Base-by-base conservation (phyloP, 1,284 basidiomycete species). In the Volvariella surrecta region DNA sequence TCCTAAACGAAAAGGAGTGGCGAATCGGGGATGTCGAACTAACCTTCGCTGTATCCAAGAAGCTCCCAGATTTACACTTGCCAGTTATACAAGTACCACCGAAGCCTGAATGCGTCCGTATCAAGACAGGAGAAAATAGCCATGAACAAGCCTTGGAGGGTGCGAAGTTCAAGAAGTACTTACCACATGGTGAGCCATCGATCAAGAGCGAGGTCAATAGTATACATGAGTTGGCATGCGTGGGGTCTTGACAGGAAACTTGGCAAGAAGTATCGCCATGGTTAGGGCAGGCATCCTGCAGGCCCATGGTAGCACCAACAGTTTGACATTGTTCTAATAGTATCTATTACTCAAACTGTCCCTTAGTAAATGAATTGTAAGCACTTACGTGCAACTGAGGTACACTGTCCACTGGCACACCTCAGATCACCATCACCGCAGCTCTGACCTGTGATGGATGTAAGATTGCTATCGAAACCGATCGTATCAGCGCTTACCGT, bases 101-200 rank as follows among this genome's bases (percentile, higher is more conserved):
- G 54, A 78, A 87, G 8, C 82, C 79, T 82, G 41, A 21, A 37
- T 35, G 34, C 30, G 30, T 41, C 13, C 32, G 24, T 28, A 35
- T 40, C n/a, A 40, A 28, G 41, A 37, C 48, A 44, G 18, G 44
- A 41, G 17, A 20, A 45, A n/a, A n/a, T 39, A n/a, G 13, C 10
- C 16, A 9, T 15, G 34, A 16, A 9, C n/a, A 6, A 7, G 38
- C 22, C 17, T 40, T 32, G 17, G 13, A 31, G 19, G 21, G 8
- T 38, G 37, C 20, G 32, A 15, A 35, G 34, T 22, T 40, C 11
- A 19, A 21, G 32, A 47, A 10, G 42, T 24, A 50, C 71, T 50
- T 60, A 72, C 89, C 89, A 58, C 91, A 95, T 9, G 86, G 78
- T 17, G 89, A 92, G 9, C 91, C 91, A 57, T 93, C 87, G 39